These are phyloP conservation scores for Emmonsia crescens DNA, from an alignment of 2,329 filamentous ascomycete species.

Conservation along the genomic window DNA sequence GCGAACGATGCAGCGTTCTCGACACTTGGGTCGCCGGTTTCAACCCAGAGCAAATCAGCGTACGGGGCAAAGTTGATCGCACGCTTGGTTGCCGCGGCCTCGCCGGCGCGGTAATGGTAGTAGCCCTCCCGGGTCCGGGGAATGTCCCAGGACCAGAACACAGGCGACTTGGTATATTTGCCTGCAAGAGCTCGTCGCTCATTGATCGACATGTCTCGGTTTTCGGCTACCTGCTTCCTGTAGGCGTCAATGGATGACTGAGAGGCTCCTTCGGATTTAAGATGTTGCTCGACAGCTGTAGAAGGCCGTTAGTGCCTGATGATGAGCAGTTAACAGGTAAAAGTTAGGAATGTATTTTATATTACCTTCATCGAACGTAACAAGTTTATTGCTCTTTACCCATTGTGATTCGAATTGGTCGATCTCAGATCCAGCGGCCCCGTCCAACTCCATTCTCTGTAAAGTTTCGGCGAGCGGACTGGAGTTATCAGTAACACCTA, in stretches of 20 bases:
- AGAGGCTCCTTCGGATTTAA: constrained; percentile 54
- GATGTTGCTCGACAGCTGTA: constrained; percentile 61
- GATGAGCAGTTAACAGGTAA: not conserved
- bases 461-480: constrained; percentile 79
- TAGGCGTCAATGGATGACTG: constrained; percentile 59
- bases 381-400: constrained; percentile 74
- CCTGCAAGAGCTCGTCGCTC: constrained; percentile 64
- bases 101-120: constrained; percentile 64
- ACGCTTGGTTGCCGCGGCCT: constrained; percentile 75
- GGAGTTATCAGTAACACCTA: constrained; percentile 68
- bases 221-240: constrained; percentile 47
- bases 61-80: constrained; percentile 85
- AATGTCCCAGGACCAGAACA: constrained; percentile 83
- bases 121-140: constrained; percentile 88
- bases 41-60: constrained; percentile 92
- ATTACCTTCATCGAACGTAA: constrained; percentile 75
- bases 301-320: constrained; percentile 10
- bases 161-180: constrained; percentile 53
- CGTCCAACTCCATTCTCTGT: constrained; percentile 75
- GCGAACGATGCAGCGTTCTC: constrained; percentile 65
- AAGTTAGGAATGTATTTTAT: not conserved
- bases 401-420: constrained; percentile 77
- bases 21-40: constrained; percentile 83
- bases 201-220: constrained; percentile 67
- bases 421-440: constrained; percentile 68